Conservation (phyloP, 2,329 filamentous ascomycete species). For the Pezicula radicicola region DNA sequence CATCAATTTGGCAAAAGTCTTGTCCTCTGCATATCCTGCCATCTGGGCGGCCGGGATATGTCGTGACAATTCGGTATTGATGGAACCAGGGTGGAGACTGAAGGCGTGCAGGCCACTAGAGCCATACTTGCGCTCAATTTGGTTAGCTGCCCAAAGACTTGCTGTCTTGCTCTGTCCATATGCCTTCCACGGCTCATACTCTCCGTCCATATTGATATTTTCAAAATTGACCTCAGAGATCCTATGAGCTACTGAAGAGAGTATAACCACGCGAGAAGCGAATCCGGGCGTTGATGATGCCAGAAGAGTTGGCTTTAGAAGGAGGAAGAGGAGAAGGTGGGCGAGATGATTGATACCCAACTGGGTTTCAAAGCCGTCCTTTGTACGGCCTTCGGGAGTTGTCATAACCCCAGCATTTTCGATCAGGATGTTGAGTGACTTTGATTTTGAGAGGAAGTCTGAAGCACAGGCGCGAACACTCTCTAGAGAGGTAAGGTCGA, state of each 20-base stretch:
- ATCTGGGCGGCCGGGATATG: too few relatives aligned
- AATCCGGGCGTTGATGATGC: constrained; percentile 32
- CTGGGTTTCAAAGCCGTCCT: too few relatives aligned
- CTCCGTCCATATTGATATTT: constrained; percentile 25
- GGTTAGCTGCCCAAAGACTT: constrained; percentile 43
- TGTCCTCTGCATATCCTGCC: too few relatives aligned
- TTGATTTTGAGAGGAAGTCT: constrained; percentile 21
- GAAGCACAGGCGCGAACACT: constrained; percentile 24
- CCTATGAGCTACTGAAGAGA: constrained; percentile 30
- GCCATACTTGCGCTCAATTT: constrained; percentile 43
- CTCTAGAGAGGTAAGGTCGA: constrained; percentile 28
- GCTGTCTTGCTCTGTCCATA: constrained; percentile 44
- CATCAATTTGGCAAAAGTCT: too few relatives aligned
- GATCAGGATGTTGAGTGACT: constrained; percentile 39
- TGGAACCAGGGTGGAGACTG: too few relatives aligned
- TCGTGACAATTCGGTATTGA: too few relatives aligned
- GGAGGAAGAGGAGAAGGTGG: too few relatives aligned
- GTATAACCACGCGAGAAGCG: constrained; percentile 41
- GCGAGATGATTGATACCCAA: too few relatives aligned
- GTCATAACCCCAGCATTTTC: constrained; percentile 36
- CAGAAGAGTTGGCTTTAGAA: too few relatives aligned
- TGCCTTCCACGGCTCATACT: constrained; percentile 34
- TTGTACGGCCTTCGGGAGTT: background rate
- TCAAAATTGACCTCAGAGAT: constrained; percentile 36
- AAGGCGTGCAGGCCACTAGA: constrained; percentile 16